Evolutionary conservation across 441 rosid species (phyloP).

Genomic region (Lepidium campestre): DNA sequence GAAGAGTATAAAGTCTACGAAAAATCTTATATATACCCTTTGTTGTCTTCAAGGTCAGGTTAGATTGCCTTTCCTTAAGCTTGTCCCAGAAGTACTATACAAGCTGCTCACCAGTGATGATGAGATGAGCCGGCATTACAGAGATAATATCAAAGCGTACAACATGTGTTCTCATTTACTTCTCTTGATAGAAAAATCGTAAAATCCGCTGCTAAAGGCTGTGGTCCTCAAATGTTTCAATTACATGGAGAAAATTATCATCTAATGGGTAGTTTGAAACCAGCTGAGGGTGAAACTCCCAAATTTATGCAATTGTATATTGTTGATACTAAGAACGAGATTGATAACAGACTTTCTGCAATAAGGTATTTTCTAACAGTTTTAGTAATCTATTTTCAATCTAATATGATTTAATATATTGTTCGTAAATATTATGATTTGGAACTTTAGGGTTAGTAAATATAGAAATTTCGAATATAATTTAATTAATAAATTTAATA

Average conservation of each 20-base stretch:
- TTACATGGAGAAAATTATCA: background rate
- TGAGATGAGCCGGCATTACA: background rate
- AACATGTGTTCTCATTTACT: background rate
- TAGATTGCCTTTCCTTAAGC: background rate
- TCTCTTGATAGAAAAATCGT: background rate
- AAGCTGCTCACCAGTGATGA: background rate
- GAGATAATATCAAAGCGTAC: background rate
- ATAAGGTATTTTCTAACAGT: no score
- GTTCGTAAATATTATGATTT: no score
- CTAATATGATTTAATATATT: no score
- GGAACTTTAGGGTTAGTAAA: no score
- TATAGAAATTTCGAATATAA: no score
- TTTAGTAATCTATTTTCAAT: no score
- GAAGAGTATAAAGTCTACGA: background rate
- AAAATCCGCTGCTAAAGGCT: background rate
- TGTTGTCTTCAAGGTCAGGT: background rate
- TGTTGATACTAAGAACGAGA: background rate
- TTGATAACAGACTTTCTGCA: no score
- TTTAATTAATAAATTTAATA: no score
- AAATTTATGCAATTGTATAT: background rate
- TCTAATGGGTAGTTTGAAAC: background rate
- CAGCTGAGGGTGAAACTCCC: background rate
- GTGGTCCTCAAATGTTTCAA: background rate
- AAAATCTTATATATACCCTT: background rate
- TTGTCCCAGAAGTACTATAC: background rate